A percentile compares a stretch with the other conserved stretches of the same genome.
phyloP scores from a whole-genome alignment of 2,329 filamentous ascomycete species.

The Trichoderma lentiforme region DNA sequence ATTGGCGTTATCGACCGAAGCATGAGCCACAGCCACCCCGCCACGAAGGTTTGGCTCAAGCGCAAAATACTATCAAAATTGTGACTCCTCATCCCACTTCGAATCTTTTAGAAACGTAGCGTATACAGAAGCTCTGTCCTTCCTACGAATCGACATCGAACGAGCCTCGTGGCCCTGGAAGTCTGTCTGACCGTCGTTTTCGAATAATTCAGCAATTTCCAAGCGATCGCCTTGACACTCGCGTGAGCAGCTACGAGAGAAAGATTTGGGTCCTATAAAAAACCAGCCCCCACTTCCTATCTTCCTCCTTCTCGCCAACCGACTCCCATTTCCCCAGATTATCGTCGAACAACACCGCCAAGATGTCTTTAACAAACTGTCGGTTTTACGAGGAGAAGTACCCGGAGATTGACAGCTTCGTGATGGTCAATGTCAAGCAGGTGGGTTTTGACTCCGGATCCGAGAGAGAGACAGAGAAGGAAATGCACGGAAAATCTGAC shows the following conservation, averaged over 20 bases:
- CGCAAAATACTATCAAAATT: constrained; percentile 43
- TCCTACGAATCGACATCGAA: neutral
- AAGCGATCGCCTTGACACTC: neutral
- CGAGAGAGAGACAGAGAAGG: neutral
- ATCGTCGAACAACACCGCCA: constrained; percentile 46
- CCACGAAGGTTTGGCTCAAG: constrained; percentile 38
- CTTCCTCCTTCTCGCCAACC: constrained; percentile 21
- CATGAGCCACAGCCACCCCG: constrained; percentile 33
- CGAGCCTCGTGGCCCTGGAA: neutral
- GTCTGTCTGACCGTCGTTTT: neutral
- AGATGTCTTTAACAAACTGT: constrained; percentile 93
- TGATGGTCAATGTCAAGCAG: constrained; percentile 99
- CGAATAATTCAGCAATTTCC: neutral
- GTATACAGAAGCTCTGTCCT: neutral
- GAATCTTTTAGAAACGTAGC: constrained; percentile 9
- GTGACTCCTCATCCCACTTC: constrained; percentile 35
- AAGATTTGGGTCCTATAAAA: constrained; percentile 8
- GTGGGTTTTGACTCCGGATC: constrained; percentile 43
- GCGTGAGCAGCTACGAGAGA: constrained; percentile 9
- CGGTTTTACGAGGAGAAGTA: constrained; percentile 98
- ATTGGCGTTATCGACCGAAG: neutral
- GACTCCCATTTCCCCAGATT: constrained; percentile 4
- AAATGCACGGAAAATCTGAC: neutral
- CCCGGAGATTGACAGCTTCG: constrained; percentile 94
- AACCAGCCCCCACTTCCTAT: constrained; percentile 31